Evolutionary conservation across 2,329 filamentous ascomycete genomes (phyloP).

Genomic region (Trichoderma gracile): DNA sequence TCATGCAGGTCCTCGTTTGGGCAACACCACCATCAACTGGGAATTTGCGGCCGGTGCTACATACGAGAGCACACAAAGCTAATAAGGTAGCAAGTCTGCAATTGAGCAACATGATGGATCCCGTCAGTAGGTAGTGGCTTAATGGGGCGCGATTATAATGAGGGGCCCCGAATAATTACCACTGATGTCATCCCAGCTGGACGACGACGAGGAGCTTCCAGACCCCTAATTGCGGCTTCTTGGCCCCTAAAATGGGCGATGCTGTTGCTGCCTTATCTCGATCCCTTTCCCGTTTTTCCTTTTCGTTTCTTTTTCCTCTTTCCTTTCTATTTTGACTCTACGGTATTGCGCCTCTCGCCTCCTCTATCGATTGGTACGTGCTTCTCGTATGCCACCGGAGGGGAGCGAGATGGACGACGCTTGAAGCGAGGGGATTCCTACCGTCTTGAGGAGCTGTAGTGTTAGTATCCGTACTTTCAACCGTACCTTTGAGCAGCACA

Average conservation of each 20-base stretch:
- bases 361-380: neutral
- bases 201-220: conserved; percentile 12
- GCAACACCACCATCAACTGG: neutral
- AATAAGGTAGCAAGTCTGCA: neutral
- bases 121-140: neutral
- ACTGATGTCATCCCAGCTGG: conserved; percentile 27
- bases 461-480: too few relatives aligned
- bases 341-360: neutral
- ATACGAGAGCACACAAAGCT: neutral
- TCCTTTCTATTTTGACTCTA: neutral
- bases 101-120: neutral
- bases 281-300: neutral
- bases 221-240: conserved; percentile 15
- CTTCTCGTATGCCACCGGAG: conserved; percentile 13
- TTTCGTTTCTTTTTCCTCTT: neutral
- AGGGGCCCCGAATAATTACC: conserved; percentile 23
- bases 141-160: conserved; percentile 9
- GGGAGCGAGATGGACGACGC: conserved; percentile 17
- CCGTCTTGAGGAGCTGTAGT: too few relatives aligned
- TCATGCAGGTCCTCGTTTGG: neutral
- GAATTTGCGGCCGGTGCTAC: neutral
- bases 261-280: neutral
- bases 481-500: too few relatives aligned
- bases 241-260: neutral
- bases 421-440: conserved; percentile 11